Evolutionary conservation across 208 protist genomes (phyloP).

Genomic region (Leishmania major): DNA sequence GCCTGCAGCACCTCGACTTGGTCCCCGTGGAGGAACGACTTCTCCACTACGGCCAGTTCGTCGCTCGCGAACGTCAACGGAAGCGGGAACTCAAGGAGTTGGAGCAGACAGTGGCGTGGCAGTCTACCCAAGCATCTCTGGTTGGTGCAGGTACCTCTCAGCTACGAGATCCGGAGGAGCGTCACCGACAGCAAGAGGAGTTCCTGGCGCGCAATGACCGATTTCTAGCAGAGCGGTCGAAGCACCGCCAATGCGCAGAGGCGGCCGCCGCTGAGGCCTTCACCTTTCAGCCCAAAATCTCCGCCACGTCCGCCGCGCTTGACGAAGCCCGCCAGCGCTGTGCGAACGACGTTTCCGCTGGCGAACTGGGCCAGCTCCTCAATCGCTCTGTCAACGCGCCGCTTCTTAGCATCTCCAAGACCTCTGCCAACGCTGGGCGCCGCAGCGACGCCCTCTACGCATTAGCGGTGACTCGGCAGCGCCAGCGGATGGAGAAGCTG

Average conservation of each 20-base stretch:
- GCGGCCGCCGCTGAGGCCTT: conserved; percentile 28
- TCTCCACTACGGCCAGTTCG: conserved; percentile 69
- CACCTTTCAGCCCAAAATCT: conserved; percentile 69
- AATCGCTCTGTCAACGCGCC: conserved; percentile 2
- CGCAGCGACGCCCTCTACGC: conserved; percentile 33
- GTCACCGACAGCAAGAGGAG: conserved; percentile 29
- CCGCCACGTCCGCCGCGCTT: conserved; percentile 57
- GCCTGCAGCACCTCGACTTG: conserved; percentile 19
- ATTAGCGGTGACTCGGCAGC: conserved; percentile 21
- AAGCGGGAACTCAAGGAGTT: conserved; percentile 38
- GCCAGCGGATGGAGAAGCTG: background rate
- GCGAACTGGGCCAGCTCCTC: conserved; percentile 17
- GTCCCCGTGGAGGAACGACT: conserved; percentile 77
- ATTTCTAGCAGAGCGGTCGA: conserved; percentile 47
- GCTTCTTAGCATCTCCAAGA: conserved; percentile 1
- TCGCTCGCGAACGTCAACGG: conserved; percentile 37
- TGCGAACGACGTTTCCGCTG: background rate
- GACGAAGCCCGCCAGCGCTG: conserved; percentile 34
- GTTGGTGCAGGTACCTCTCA: background rate
- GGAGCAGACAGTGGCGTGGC: conserved; percentile 20
- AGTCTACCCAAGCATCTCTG: conserved; percentile 4
- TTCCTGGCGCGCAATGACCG: conserved; percentile 45
- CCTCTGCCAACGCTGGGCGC: background rate
- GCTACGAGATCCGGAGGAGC: conserved; percentile 11
- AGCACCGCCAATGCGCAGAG: conserved; percentile 33